A percentile compares a stretch with the other conserved stretches of the same genome.
These are phyloP conservation scores for Emmonsiellopsis sp. DNA, from an alignment of 2,329 filamentous ascomycete genomes.

Conservation along the genomic window DNA sequence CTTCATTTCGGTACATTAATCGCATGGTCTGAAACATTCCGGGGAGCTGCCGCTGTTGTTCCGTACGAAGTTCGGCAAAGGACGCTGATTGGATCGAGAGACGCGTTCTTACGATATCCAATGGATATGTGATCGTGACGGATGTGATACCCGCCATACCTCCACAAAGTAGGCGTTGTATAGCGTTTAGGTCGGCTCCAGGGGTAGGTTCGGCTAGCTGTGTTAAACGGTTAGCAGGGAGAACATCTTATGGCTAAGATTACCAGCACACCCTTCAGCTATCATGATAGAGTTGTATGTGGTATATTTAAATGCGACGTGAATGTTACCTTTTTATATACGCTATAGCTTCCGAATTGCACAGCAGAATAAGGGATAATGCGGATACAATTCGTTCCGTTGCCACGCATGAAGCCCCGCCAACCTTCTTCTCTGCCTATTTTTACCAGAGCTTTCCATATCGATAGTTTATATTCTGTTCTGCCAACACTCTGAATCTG, in stretches of 20 bases:
- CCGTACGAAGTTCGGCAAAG: constrained; percentile 63
- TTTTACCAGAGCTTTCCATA: constrained; percentile 78
- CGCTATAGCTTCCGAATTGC: constrained; percentile 95
- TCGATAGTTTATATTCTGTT: constrained; percentile 87
- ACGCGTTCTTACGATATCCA: constrained; percentile 93
- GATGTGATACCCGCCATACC: constrained; percentile 90
- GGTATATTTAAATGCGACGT: too few relatives aligned
- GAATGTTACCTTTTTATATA: constrained; percentile 71
- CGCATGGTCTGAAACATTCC: constrained; percentile 85
- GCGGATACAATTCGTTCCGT: constrained; percentile 95
- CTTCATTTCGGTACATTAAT: constrained; percentile 84
- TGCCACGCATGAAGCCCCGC: constrained; percentile 94
- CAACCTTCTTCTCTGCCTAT: constrained; percentile 98
- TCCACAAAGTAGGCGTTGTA: constrained; percentile 76
- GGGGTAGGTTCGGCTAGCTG: constrained; percentile 48
- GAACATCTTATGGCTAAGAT: neutral
- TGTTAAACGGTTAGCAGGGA: neutral
- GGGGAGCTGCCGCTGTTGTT: constrained; percentile 52
- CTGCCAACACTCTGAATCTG: constrained; percentile 86
- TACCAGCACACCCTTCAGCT: neutral
- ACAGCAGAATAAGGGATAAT: constrained; percentile 98
- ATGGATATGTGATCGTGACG: constrained; percentile 86
- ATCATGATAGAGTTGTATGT: too few relatives aligned
- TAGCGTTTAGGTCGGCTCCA: constrained; percentile 61
- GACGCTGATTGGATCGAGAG: constrained; percentile 97